Evolutionary conservation across 2,329 filamentous ascomycete genomes (phyloP), one percentile per base, ranked within the genome.

Genomic region (Clonostachys rhizophaga): DNA sequence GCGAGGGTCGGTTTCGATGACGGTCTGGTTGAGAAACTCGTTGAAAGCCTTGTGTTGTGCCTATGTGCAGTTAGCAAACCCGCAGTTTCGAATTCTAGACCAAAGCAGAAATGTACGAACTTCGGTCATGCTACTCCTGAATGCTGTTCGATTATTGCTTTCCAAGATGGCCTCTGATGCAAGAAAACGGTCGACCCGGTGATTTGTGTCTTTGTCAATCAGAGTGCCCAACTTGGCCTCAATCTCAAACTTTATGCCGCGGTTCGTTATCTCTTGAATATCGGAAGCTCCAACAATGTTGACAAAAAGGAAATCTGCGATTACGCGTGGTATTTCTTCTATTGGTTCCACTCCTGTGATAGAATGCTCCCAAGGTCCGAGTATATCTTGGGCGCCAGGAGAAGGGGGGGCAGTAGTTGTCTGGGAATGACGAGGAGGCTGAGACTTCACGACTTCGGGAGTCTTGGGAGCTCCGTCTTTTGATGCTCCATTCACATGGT

Each of bases 201-300:
- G 75, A 48, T 86, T 81, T 7, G 82, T 87, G 50, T 85, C 79
- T 59, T 82, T 83, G 62, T 89, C 84, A 48, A 92, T 80, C 13
- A 97, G 75, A 24, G 83, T 86, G 16, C 94, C 94, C 43, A 97
- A 74, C 65, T 97, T 97, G 10, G 91, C 94, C 69, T 99, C 94
- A 47, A 99, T 88, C 66, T 99, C 94, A 46, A 96, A 84, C 50
- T 89, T 79, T 13, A 91, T 85, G 7, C 82, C 83, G 14, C 79
- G 76, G 45, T 78, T 78, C 14, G 72, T 66, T 17, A 87, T 78
- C 54, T 87, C 82, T 34, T 76, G 76, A 36, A 84, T 74, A 53
- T 88, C 81, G n/a, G 78, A 73, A 50, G 83, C 82, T 45, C 76
- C 71, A 7, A 94, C 76, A 16, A 94, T 84, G 47, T 86, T 75